phyloP scores from a whole-genome alignment of 1,284 basidiomycete genomes.

The Heterobasidion irregulare region DNA sequence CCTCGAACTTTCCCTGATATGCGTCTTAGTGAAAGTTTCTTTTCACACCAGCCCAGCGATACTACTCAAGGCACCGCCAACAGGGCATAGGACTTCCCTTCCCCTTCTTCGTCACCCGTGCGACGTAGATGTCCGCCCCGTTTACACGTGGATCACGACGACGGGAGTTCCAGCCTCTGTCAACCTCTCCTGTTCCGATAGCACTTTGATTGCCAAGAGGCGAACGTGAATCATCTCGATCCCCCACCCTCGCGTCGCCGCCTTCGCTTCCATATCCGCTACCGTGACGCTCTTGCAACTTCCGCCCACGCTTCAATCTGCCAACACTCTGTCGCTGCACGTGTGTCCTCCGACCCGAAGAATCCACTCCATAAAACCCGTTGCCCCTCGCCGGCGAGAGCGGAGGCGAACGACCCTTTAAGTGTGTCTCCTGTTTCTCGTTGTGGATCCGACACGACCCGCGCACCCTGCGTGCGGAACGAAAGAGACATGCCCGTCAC shows the following conservation, averaged over 20 bases:
- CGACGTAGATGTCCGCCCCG: slow-evolving; percentile 49
- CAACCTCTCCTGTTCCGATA: slow-evolving; percentile 10
- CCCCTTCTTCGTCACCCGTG: slow-evolving; percentile 38
- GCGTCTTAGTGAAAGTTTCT: slow-evolving; percentile 48
- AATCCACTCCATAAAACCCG: slow-evolving; percentile 4
- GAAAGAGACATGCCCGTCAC: slow-evolving; percentile 43
- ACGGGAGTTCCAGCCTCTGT: slow-evolving; percentile 26
- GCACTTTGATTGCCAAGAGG: neutral
- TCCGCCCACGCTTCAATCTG: neutral
- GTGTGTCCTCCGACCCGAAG: neutral
- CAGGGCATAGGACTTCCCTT: slow-evolving; percentile 42
- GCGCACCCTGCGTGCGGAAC: slow-evolving; percentile 40
- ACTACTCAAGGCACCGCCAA: slow-evolving; percentile 49
- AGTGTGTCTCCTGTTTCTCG: slow-evolving; percentile 2
- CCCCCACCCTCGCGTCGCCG: neutral
- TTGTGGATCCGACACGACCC: neutral
- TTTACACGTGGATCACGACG: slow-evolving; percentile 35
- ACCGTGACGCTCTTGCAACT: neutral
- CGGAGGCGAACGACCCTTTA: slow-evolving; percentile 14
- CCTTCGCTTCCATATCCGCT: neutral
- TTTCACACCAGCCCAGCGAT: slow-evolving; percentile 49
- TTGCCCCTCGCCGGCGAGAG: slow-evolving; percentile 16
- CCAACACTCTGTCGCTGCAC: neutral
- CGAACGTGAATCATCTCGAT: neutral
- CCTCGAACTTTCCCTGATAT: slow-evolving; percentile 33